A percentile compares a stretch with the other conserved stretches of the same genome.
Conservation (phyloP, 148 eudicot genomes). For the Nepenthes mirabilis region DNA sequence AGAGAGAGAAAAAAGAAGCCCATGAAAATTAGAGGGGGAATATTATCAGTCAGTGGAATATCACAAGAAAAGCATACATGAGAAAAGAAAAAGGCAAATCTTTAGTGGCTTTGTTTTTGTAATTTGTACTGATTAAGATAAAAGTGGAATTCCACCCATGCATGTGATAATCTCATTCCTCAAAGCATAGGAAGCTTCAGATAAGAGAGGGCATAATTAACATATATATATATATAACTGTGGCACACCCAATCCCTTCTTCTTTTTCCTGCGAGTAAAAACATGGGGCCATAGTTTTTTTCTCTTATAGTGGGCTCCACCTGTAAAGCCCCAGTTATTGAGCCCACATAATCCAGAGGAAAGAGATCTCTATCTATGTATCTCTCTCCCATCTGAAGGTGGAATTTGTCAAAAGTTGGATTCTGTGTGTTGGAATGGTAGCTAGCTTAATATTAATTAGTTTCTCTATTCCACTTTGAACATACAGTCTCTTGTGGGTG, state of each 20-base stretch:
- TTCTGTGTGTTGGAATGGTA: constrained; percentile 1
- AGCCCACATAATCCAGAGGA: neutral
- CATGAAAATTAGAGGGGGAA: constrained; percentile 2
- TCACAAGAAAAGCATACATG: neutral
- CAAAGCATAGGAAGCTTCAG: too few relatives aligned
- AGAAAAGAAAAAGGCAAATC: constrained; percentile 1
- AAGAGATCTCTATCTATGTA: neutral
- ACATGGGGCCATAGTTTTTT: too few relatives aligned
- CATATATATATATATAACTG: neutral
- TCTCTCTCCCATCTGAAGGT: neutral
- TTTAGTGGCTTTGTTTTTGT: neutral
- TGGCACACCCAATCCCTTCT: too few relatives aligned
- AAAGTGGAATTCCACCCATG: too few relatives aligned
- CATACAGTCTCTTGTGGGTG: too few relatives aligned
- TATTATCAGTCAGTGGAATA: constrained; percentile 25
- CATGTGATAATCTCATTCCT: too few relatives aligned
- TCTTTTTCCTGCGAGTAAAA: too few relatives aligned
- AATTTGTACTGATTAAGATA: too few relatives aligned
- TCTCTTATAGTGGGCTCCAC: too few relatives aligned
- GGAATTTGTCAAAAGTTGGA: neutral
- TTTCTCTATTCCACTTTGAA: neutral
- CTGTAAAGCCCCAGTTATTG: neutral
- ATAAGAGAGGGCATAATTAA: constrained; percentile 2
- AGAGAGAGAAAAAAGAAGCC: constrained; percentile 4
- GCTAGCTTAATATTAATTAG: constrained; percentile 1